Evolutionary conservation across 192 early-diverging fungal species (phyloP), one percentile per base, ranked within the genome.

Genomic region (Rhizoclosmatium globosum): DNA sequence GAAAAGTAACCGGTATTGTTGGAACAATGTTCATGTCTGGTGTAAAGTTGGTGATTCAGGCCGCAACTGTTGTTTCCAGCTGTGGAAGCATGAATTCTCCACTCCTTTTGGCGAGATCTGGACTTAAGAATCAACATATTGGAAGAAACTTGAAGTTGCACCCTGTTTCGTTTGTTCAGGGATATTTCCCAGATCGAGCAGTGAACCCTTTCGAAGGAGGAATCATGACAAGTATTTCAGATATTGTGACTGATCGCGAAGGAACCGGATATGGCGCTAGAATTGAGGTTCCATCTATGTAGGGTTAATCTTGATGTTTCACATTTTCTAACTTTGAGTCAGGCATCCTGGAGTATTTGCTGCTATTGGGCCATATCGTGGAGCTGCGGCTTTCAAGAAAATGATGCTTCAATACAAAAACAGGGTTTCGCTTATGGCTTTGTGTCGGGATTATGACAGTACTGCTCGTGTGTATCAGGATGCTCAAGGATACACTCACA

Each of bases 41-140:
- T 44, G 42, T 48, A 7, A 7, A 41, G 13, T 47, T 92, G 15
- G 76, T 43, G 1, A 82, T 94, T 21, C 50, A 85, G 23, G 83
- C 90, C 21, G 62, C 81, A 50, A 83, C 84, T 53, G 92, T 94
- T 2, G 87, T 94, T 9, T 82, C 89, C 19, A 80, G 89, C 42
- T 85, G 83, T 53, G 94, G 94, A 2, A 88, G 91, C 2, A 82
- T 95, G 53, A 83, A 94, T 76, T 86, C 89, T 0, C 93, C 93
- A 3, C 87, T 88, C 23, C 71, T 95, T 2, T 74, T 95, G 43
- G 79, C 82, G 39, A 84, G 90, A 44, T 91, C 89, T 76, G 92
- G 92, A 41, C 78, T 95, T 47, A 88, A 86, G 53, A 93, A 94
- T 79, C 67, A 67, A 41, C 74, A 93, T 82, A 92, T 95, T 83